A percentile compares a stretch with the other conserved stretches of the same genome.
phyloP scores from a whole-genome alignment of 495 filamentous ascomycete species.

The Penicillium riverlandense region DNA sequence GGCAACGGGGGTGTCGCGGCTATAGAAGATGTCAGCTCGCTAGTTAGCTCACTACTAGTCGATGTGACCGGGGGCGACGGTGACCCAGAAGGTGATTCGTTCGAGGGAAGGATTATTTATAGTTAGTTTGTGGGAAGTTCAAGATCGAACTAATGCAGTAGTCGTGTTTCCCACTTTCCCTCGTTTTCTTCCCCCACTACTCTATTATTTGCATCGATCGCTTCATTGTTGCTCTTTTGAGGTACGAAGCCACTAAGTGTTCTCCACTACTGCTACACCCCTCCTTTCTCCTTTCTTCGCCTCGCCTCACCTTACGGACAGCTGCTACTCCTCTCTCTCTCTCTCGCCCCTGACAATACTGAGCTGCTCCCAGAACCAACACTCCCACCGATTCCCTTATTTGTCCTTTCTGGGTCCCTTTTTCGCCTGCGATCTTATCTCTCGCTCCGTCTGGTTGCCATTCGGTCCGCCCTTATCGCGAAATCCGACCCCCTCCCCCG shows the following conservation, averaged over 20 bases:
- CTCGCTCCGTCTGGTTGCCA: conserved; percentile 7
- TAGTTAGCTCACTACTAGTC: too few species aligned
- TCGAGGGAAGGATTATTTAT: background rate
- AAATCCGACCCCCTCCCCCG: background rate
- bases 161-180: background rate
- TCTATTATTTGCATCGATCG: background rate
- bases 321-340: conserved; percentile 1
- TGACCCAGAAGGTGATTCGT: background rate
- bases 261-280: background rate
- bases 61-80: too few species aligned
- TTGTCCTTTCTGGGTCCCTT: background rate
- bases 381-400: background rate
- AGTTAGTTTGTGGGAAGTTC: background rate
- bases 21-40: conserved; percentile 5
- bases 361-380: too few species aligned
- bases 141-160: background rate
- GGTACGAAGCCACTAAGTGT: too few species aligned
- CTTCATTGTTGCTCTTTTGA: too few species aligned
- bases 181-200: conserved; percentile 8
- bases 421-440: background rate
- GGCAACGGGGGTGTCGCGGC: conserved; percentile 16
- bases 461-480: background rate
- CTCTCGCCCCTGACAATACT: background rate
- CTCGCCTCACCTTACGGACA: background rate
- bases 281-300: conserved; percentile 6